Conservation (phyloP, 768 basidiomycete genomes). For the Chlorophyllum brunneum region DNA sequence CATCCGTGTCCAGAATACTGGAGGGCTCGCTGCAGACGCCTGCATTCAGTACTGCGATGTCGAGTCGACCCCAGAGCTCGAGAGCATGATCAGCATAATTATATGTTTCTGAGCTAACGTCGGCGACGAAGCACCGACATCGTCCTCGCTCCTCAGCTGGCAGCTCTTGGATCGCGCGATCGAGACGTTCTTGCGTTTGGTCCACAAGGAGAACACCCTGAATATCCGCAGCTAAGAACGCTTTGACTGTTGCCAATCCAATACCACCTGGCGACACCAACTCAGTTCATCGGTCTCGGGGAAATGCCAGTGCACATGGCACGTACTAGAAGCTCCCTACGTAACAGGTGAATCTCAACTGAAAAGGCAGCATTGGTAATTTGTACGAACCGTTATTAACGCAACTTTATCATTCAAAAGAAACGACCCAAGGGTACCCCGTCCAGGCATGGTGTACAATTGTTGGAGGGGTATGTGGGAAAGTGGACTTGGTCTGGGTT, state of each 20-base stretch:
- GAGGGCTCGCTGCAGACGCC: conserved; percentile 7
- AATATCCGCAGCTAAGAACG: conserved; percentile 9
- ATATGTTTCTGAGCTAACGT: conserved; percentile 7
- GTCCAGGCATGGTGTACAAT: background rate
- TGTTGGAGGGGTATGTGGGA: no score
- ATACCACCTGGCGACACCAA: conserved; percentile 4
- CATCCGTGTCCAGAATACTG: conserved; percentile 9
- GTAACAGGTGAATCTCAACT: background rate
- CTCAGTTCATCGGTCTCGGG: background rate
- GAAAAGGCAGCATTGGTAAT: background rate
- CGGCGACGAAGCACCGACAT: conserved; percentile 4
- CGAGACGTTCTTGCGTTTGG: conserved; percentile 2
- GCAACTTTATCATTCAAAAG: conserved; percentile 2
- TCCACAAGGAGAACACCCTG: conserved; percentile 13
- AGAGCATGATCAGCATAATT: background rate
- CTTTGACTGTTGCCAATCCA: conserved; percentile 13
- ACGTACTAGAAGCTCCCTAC: conserved; percentile 10
- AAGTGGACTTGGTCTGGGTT: no score
- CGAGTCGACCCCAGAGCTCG: conserved; percentile 4
- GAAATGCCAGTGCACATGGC: background rate
- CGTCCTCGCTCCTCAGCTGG: conserved; percentile 1
- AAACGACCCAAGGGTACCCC: background rate
- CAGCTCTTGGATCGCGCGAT: background rate
- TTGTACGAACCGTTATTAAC: conserved; percentile 4
- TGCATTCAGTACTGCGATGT: conserved; percentile 16